Evolutionary conservation across 495 filamentous ascomycete genomes (phyloP), one percentile per base, ranked within the genome.

Genomic region (Neurospora sp.): DNA sequence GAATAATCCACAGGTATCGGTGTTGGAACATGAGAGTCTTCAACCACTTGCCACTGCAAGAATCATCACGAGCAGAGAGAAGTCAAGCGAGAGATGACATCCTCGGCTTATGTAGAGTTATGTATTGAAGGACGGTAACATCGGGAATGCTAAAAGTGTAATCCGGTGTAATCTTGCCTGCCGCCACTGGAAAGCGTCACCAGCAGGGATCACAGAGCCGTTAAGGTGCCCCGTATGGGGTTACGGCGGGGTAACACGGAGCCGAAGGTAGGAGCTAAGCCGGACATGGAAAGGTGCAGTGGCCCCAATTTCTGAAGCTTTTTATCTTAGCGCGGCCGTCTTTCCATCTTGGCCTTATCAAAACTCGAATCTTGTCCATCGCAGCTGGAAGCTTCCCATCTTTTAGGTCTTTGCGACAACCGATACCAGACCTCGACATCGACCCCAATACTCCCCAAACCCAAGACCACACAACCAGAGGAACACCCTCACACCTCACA

Each of bases 211-310:
- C 53, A 65, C 22, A 65, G 7, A 35, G 53, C 53, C 53, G 53
- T 65, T 65, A 65, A 65, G 53, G 53, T 65, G 53, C 53, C 48
- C 5, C 20, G 46, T 53, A 10, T n/a, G 46, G 46, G 46, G 41
- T 27, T 37, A 42, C 46, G 68, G 75, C 35, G 75, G 75, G 73
- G 73, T 65, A 65, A 69, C 59, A 61, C 40, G 71, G 31, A 72
- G 73, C 75, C 75, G 73, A 73, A 73, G 69, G 75, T 5, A 31
- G 22, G 12, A 61, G 53, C 53, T 72, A 71, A 69, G 20, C 72
- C 74, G 16, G 10, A 61, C 38, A n/a, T 10, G 69, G 74, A 38
- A 73, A 72, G 37, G 70, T 16, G 18, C 40, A 12, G 59, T 48
- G 42, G 18, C 35, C 2, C 31, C 41, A 38, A 61, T 61, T 61